Evolutionary conservation across 768 basidiomycete species (phyloP).

Genomic region (Naganishia kalamii): DNA sequence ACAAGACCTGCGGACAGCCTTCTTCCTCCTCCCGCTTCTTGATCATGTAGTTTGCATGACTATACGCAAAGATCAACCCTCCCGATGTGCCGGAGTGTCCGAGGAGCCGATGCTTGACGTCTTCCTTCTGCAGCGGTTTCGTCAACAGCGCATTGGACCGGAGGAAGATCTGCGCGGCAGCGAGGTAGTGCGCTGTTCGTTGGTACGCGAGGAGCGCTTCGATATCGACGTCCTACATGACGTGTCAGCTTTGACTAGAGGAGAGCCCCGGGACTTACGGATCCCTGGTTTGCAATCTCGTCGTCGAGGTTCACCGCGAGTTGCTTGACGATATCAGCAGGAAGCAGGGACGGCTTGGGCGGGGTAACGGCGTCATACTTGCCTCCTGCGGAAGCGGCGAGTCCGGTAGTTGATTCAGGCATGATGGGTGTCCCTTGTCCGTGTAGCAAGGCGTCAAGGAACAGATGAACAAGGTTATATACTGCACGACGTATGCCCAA

Average conservation of each 20-base stretch:
- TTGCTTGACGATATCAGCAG: slow-evolving; percentile 54
- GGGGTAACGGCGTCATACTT: slow-evolving; percentile 50
- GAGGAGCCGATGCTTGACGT: slow-evolving; percentile 59
- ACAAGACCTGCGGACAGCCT: slow-evolving; percentile 56
- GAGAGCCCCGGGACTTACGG: slow-evolving; percentile 29
- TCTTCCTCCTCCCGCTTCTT: slow-evolving; percentile 40
- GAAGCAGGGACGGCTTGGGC: slow-evolving; percentile 62
- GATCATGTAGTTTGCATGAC: slow-evolving; percentile 58
- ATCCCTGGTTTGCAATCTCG: slow-evolving; percentile 52
- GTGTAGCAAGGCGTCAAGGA: no score
- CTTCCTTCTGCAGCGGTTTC: slow-evolving; percentile 54
- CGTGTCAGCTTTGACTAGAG: no score
- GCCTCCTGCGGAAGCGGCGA: slow-evolving; percentile 31
- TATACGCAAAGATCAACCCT: slow-evolving; percentile 64
- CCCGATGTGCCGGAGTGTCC: slow-evolving; percentile 53
- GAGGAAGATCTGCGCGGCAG: slow-evolving; percentile 73
- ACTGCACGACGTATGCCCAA: no score
- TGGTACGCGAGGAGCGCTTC: slow-evolving; percentile 45
- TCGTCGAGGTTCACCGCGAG: slow-evolving; percentile 53
- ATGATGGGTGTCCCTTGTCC: background rate
- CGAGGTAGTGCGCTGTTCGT: slow-evolving; percentile 34
- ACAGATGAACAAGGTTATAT: no score
- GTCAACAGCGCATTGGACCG: slow-evolving; percentile 65
- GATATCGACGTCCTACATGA: slow-evolving; percentile 32
- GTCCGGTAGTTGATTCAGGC: slow-evolving; percentile 31